Evolutionary conservation across 2,329 filamentous ascomycete genomes (phyloP).

Genomic region (Podosphaera xanthii): DNA sequence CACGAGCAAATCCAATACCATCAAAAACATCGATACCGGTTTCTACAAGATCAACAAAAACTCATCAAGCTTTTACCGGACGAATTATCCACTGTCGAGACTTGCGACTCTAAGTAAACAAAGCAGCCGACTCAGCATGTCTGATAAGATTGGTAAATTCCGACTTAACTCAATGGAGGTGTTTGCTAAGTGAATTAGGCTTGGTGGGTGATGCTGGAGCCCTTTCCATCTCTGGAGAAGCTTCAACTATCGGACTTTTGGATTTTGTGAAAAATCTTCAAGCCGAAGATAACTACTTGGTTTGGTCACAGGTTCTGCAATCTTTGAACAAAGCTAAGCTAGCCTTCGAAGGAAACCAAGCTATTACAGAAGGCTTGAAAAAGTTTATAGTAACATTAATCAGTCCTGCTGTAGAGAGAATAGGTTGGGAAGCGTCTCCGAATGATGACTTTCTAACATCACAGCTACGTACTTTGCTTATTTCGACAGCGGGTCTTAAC

Average conservation of each 20-base stretch:
- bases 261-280: constrained; percentile 70
- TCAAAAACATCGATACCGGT: constrained; percentile 48
- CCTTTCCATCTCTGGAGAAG: constrained; percentile 68
- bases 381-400: constrained; percentile 62
- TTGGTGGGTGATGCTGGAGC: constrained; percentile 77
- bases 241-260: constrained; percentile 59
- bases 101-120: constrained; percentile 60
- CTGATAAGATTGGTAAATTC: constrained; percentile 61
- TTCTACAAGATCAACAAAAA: constrained; percentile 93
- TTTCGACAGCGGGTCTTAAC: constrained; percentile 50
- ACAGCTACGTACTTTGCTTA: constrained; percentile 62
- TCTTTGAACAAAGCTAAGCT: constrained; percentile 57
- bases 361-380: constrained; percentile 49
- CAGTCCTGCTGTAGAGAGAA: constrained; percentile 46
- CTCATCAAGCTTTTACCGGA: constrained; percentile 59
- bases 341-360: constrained; percentile 59
- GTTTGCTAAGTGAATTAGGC: constrained; percentile 5
- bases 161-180: neutral
- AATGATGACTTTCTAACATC: constrained; percentile 63
- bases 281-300: constrained; percentile 61
- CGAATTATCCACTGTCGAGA: constrained; percentile 73
- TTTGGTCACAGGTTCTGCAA: constrained; percentile 69
- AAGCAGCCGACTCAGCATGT: constrained; percentile 50
- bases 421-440: constrained; percentile 68
- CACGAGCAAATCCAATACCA: constrained; percentile 51